phyloP scores from a whole-genome alignment of 83 land plant genomes.

The Thuja plicata region DNA sequence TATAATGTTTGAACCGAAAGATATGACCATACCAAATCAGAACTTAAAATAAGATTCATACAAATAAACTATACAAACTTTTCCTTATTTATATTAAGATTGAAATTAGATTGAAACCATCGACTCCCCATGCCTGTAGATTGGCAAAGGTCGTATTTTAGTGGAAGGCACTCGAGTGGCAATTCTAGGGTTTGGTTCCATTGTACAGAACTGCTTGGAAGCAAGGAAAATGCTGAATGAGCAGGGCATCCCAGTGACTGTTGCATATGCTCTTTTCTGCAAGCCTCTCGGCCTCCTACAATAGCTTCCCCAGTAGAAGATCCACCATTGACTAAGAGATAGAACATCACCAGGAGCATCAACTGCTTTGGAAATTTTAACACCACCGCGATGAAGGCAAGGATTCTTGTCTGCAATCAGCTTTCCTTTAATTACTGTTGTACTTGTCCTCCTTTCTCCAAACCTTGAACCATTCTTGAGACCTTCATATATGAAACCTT shows the following conservation, averaged over 20 bases:
- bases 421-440: slow-evolving; percentile 54
- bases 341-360: slow-evolving; percentile 48
- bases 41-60: no score
- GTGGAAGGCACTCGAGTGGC: slow-evolving; percentile 36
- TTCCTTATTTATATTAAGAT: no score
- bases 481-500: no score
- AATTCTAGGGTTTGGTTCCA: slow-evolving; percentile 40
- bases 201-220: slow-evolving; percentile 39
- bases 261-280: slow-evolving; percentile 57
- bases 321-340: no score
- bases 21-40: no score
- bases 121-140: no score
- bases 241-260: slow-evolving; percentile 23
- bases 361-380: slow-evolving; percentile 76
- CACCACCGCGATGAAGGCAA: slow-evolving; percentile 94
- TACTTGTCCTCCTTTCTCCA: slow-evolving; percentile 19
- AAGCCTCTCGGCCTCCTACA: background rate
- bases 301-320: no score
- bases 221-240: slow-evolving; percentile 19
- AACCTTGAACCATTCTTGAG: slow-evolving; percentile 53
- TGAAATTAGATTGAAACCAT: no score
- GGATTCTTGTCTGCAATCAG: slow-evolving; percentile 92
- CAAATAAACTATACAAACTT: no score
- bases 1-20: no score
- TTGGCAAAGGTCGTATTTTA: slow-evolving; percentile 41